Percentiles rank a stretch among this genome's conserved stretches.
These are phyloP conservation scores for Alternaria sp. DNA, from an alignment of 2,329 filamentous ascomycete species.

Conservation along the genomic window DNA sequence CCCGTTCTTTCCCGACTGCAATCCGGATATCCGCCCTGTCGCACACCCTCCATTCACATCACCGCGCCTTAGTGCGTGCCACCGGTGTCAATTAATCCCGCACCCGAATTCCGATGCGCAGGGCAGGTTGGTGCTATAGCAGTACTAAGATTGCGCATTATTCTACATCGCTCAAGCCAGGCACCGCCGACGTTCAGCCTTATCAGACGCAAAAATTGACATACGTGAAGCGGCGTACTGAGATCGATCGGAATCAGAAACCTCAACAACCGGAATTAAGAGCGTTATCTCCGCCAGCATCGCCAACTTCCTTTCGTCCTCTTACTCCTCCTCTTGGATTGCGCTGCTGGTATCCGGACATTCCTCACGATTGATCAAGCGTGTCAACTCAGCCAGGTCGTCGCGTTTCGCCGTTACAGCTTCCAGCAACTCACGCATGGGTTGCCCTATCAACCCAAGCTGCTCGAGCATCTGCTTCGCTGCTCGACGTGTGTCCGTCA, in stretches of 20 bases:
- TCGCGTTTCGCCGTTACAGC: constrained; percentile 9
- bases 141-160: background rate
- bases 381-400: constrained; percentile 6
- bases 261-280: background rate
- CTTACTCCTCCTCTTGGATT: background rate
- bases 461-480: constrained; percentile 10
- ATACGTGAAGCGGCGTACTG: background rate
- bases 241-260: background rate
- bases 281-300: background rate
- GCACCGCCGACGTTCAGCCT: background rate
- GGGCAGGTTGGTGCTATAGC: background rate
- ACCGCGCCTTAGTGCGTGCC: constrained; percentile 14
- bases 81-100: constrained; percentile 14
- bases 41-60: constrained; percentile 20
- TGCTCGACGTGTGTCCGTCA: background rate
- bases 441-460: constrained; percentile 5
- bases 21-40: constrained; percentile 17
- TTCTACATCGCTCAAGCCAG: background rate
- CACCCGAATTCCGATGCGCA: background rate
- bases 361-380: background rate
- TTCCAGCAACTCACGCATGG: constrained; percentile 11
- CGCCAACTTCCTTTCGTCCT: background rate
- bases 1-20: constrained; percentile 20
- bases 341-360: background rate
- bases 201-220: background rate